Evolutionary conservation across 805 yeast genomes (phyloP), one percentile per base, ranked within the genome.

Genomic region (Candida krabiensis): DNA sequence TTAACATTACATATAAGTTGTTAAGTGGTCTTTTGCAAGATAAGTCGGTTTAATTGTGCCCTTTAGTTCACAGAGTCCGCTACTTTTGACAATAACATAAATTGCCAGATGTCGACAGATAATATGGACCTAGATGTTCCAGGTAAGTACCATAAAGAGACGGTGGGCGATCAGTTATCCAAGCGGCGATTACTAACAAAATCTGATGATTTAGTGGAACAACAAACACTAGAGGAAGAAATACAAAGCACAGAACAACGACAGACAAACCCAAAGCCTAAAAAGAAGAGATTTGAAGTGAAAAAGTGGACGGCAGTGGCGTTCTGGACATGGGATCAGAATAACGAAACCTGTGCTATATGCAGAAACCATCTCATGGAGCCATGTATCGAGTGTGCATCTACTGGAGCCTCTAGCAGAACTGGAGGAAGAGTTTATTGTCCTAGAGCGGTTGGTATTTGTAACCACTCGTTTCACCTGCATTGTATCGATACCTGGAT

Each of bases 231-330:
- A n/a, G n/a, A n/a, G n/a, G n/a, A n/a, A n/a, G n/a, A n/a, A n/a
- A n/a, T n/a, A n/a, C n/a, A n/a, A n/a, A n/a, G n/a, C n/a, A n/a
- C n/a, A n/a, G n/a, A n/a, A 13, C 28, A 18, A 30, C 12, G 31
- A 31, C 30, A 38, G 32, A 38, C 44, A 26, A 58, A 52, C 33
- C 35, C 56, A 6, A 56, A 66, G 43, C 55, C 55, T 42, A 60
- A 61, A 44, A 79, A 83, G 67, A 85, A 83, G 61, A 75, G 86
- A 53, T 90, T 93, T 54, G 97, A 91, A 60, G 90, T 93, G 28
- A 86, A 88, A 60, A 93, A 90, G 70, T 91, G 99, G 98, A 89
- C 96, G 11, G 98, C 98, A 0, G 99, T 93, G 33, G 98, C 98
- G n/a, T 88, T 93, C 60, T 93, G 99, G 99, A 88, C 97, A 0